phyloP scores from a whole-genome alignment of 768 basidiomycete genomes.

The Leccinellum luteum region DNA sequence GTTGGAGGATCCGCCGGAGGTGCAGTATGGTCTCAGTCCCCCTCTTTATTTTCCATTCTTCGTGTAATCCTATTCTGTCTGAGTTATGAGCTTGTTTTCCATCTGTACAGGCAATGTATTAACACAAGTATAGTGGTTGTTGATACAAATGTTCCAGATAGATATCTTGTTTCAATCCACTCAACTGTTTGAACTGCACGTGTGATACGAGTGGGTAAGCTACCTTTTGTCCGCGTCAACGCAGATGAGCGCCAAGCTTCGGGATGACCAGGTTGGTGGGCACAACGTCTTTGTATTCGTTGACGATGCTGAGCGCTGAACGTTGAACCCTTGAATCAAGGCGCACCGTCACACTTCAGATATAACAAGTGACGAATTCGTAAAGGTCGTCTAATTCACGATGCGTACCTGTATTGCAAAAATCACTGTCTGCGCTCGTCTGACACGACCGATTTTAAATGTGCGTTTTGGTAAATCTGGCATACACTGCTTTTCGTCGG shows the following conservation, averaged over 20 bases:
- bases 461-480: too few species aligned
- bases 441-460: too few species aligned
- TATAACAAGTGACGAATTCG: too few species aligned
- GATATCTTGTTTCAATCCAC: constrained; percentile 16
- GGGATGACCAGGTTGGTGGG: too few species aligned
- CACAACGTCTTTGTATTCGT: too few species aligned
- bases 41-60: constrained; percentile 9
- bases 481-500: too few species aligned
- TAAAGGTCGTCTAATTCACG: too few species aligned
- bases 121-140: constrained; percentile 19
- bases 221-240: not conserved
- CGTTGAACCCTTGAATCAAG: too few species aligned
- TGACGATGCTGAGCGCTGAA: too few species aligned
- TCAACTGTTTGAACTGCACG: constrained; percentile 3
- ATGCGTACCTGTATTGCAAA: too few species aligned
- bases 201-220: not conserved
- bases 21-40: constrained; percentile 2
- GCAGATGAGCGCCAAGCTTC: not conserved
- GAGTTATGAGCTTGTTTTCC: constrained; percentile 15
- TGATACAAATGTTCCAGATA: constrained; percentile 25
- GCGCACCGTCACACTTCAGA: too few species aligned
- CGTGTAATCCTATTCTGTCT: constrained; percentile 21
- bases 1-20: not conserved
- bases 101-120: constrained; percentile 27
- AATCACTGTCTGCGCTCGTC: too few species aligned